phyloP scores from a whole-genome alignment of 2,329 filamentous ascomycete genomes.

The Neospermospora avenae region DNA sequence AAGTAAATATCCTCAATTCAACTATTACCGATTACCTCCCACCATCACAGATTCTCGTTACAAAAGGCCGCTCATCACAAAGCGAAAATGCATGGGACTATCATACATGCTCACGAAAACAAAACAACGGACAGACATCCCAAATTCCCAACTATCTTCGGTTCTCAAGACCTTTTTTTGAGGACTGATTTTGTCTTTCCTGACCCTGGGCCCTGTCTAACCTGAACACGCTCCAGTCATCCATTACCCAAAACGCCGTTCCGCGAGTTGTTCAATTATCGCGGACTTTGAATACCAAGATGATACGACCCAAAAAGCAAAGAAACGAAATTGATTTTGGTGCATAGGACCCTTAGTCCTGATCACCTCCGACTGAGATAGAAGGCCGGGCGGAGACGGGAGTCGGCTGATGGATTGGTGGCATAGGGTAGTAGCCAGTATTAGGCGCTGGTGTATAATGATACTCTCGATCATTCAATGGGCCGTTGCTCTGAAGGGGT shows the following conservation, averaged over 20 bases:
- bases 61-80: not conserved
- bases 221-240: not conserved
- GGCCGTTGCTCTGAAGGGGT: not conserved
- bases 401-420: not conserved
- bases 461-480: slow-evolving; percentile 1
- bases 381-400: not conserved
- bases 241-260: not conserved
- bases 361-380: slow-evolving; percentile 5
- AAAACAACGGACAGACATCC: not conserved
- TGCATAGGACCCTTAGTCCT: not conserved
- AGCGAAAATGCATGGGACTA: not conserved
- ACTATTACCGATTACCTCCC: not conserved
- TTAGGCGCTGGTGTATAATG: not conserved
- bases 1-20: not conserved
- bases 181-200: not conserved
- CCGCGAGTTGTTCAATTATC: not conserved
- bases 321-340: too few species aligned
- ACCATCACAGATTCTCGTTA: not conserved
- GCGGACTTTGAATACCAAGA: not conserved
- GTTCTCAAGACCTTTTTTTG: not conserved
- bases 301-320: not conserved
- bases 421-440: not conserved
- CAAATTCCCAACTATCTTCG: not conserved
- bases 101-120: not conserved
- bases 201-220: not conserved